Evolutionary conservation across 305 asterid genomes (phyloP), one percentile per base, ranked within the genome.

Genomic region (Striga hermonthica): DNA sequence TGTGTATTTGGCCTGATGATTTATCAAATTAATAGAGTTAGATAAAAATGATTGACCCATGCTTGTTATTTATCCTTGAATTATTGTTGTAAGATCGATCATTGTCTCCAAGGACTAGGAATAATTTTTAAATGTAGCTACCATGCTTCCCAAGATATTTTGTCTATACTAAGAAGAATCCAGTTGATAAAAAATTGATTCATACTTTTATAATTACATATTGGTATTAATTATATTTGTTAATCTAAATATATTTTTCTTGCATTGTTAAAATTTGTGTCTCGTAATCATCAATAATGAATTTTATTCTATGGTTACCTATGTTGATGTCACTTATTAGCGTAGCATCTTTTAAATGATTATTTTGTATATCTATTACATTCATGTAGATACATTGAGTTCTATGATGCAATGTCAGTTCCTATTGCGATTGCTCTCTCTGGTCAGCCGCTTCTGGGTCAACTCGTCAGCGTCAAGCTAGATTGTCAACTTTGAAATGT

Each of bases 341-440:
- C 22, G 40, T 57, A 15, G 45, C 48, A 38, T 54, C 60, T 63
- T 57, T 28, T 69, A 41, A 41, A 60, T 58, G 60, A 31, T 70
- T 59, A 72, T 44, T 39, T 57, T 69, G 4, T 40, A 11, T 16
- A 39, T 48, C 40, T 43, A 16, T 9, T 56, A 9, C 68, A 50
- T 64, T 67, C 65, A 22, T 70, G 69, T 86, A 86, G 95, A 68
- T 86, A 87, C 69, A 73, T 87, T 59, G 95, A 87, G 68, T 87
- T 87, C 81, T 76, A 78, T 74, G 89, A 87, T 62, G 69, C 52
- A 13, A 79, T 82, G 91, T 81, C 95, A 35, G 95, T 87, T 59
- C 95, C 95, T 44, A 81, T 87, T 89, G 95, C 89, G 52, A 81
- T 87, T 71, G 91, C 91, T 14, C 82, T 87, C 43, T 84, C 89